These are phyloP conservation scores for Grosmannia clavigera DNA, from an alignment of 2,329 filamentous ascomycete species.

Conservation along the genomic window DNA sequence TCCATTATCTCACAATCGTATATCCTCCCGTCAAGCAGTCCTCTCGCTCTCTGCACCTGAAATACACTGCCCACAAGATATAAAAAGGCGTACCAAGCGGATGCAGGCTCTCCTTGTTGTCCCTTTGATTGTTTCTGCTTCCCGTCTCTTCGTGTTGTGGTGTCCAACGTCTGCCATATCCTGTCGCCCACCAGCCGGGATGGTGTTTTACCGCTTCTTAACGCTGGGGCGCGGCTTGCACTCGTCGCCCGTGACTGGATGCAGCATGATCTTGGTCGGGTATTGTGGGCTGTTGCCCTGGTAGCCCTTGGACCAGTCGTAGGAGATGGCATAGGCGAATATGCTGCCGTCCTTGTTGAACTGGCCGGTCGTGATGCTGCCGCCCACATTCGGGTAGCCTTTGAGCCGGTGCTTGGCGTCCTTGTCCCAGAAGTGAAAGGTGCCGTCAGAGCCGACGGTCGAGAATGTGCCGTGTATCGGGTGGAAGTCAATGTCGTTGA, in stretches of 20 bases:
- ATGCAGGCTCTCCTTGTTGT: background rate
- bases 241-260: constrained; percentile 54
- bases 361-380: constrained; percentile 79
- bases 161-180: background rate
- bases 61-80: background rate
- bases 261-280: constrained; percentile 74
- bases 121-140: background rate
- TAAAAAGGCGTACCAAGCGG: background rate
- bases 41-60: background rate
- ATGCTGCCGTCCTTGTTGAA: constrained; percentile 80
- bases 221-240: constrained; percentile 48
- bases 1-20: background rate
- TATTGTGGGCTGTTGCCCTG: constrained; percentile 64
- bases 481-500: constrained; percentile 97
- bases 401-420: constrained; percentile 80
- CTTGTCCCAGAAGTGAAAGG: constrained; percentile 95
- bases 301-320: constrained; percentile 98
- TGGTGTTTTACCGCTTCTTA: constrained; percentile 40
- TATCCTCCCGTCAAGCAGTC: background rate
- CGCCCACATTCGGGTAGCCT: constrained; percentile 74
- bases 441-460: constrained; percentile 88
- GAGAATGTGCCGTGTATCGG: constrained; percentile 96
- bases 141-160: background rate
- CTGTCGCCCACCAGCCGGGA: background rate
- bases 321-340: constrained; percentile 82